Percentiles rank a stretch among this genome's conserved stretches.
These are phyloP conservation scores for Pachyrhizus erosus DNA, from an alignment of 306 rosid genomes.

Conservation along the genomic window DNA sequence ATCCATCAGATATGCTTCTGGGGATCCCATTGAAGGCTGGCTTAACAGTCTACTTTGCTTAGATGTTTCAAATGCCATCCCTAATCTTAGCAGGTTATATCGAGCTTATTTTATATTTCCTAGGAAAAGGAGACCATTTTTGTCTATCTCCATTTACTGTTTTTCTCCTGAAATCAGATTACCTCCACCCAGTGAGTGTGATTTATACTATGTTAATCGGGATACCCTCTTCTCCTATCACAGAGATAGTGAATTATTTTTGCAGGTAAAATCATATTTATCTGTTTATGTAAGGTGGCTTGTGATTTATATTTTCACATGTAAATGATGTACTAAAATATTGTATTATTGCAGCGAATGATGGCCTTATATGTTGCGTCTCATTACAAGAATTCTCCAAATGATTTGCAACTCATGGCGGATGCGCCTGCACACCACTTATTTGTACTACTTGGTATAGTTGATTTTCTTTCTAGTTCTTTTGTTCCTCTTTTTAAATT, in stretches of 20 bases:
- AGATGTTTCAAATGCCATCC: conserved; percentile 80
- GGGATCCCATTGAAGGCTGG: conserved; percentile 94
- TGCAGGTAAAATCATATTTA: conserved; percentile 70
- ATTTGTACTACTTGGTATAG: conserved; percentile 90
- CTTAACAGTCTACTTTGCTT: conserved; percentile 86
- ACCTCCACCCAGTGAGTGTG: conserved; percentile 87
- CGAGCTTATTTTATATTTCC: conserved; percentile 14
- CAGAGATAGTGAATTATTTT: conserved; percentile 89
- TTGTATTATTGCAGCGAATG: conserved; percentile 78
- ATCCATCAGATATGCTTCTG: conserved; percentile 92
- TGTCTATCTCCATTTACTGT: conserved; percentile 26
- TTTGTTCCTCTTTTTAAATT: conserved; percentile 26
- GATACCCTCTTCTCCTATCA: conserved; percentile 96
- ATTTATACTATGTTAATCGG: conserved; percentile 90
- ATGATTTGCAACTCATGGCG: conserved; percentile 95
- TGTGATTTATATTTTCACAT: conserved; percentile 12
- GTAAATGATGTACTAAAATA: conserved; percentile 40
- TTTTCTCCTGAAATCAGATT: conserved; percentile 59
- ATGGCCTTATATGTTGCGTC: conserved; percentile 97
- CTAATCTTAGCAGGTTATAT: conserved; percentile 76
- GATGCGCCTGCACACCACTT: conserved; percentile 99
- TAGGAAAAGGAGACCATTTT: conserved; percentile 31
- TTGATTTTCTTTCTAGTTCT: conserved; percentile 33
- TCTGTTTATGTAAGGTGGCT: conserved; percentile 32
- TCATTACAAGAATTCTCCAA: conserved; percentile 98